Evolutionary conservation across 2,329 filamentous ascomycete genomes (phyloP).

Genomic region (Colletotrichum acutatum): DNA sequence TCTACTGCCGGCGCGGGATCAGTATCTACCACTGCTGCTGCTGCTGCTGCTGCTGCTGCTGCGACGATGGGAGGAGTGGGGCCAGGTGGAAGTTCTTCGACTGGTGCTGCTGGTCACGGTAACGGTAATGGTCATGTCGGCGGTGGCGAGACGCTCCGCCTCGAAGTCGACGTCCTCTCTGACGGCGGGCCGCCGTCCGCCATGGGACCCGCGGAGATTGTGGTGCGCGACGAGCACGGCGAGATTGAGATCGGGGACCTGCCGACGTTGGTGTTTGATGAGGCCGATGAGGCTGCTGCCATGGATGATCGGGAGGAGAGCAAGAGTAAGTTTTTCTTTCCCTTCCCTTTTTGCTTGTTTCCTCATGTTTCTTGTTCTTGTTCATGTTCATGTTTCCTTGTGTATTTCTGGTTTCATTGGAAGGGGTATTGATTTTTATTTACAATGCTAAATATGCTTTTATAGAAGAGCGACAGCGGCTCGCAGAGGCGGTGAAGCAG

Average conservation of each 20-base stretch:
- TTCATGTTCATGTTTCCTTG: not conserved
- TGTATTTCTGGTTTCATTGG: not conserved
- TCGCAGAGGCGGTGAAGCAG: slow-evolving; percentile 71
- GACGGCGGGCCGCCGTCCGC: slow-evolving; percentile 40
- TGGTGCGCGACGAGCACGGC: slow-evolving; percentile 71
- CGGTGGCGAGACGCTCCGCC: slow-evolving; percentile 60
- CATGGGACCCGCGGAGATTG: slow-evolving; percentile 59
- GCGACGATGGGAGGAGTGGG: slow-evolving; percentile 4
- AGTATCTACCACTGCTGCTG: slow-evolving; percentile 8
- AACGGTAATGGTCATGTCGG: slow-evolving; percentile 46
- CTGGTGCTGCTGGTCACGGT: not conserved
- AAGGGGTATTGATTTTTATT: slow-evolving; percentile 38
- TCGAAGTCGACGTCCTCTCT: slow-evolving; percentile 58
- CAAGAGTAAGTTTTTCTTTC: slow-evolving; percentile 57
- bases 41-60: too few species aligned
- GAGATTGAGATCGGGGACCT: slow-evolving; percentile 71
- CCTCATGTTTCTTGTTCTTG: not conserved
- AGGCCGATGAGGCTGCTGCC: slow-evolving; percentile 63
- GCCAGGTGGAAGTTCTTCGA: slow-evolving; percentile 20
- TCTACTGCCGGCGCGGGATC: not conserved
- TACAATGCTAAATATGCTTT: slow-evolving; percentile 39
- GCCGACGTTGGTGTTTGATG: slow-evolving; percentile 63
- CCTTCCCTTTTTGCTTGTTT: too few species aligned
- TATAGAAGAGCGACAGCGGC: slow-evolving; percentile 67
- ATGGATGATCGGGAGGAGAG: slow-evolving; percentile 68